These are phyloP conservation scores for Gaertneriomyces semiglobifer DNA, from an alignment of 192 early-diverging fungal species.

Conservation along the genomic window DNA sequence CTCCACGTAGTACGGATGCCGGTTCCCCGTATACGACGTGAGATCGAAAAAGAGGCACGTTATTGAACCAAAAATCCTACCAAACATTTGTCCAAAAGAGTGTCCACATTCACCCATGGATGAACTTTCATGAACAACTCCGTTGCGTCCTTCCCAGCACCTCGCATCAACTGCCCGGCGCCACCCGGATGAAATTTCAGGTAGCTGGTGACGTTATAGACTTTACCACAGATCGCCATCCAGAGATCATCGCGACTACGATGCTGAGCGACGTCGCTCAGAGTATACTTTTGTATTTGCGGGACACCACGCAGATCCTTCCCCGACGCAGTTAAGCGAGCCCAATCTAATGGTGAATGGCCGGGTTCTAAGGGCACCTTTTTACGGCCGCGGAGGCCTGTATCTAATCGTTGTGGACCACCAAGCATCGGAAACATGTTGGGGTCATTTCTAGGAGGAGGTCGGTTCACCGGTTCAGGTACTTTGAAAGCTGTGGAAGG, in stretches of 20 bases:
- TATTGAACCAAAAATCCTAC: conserved; percentile 46
- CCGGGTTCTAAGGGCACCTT: conserved; percentile 86
- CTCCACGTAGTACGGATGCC: too few species aligned
- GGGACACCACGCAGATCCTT: conserved; percentile 61
- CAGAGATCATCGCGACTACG: conserved; percentile 77
- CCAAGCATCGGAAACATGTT: conserved; percentile 37
- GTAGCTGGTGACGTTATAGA: conserved; percentile 90
- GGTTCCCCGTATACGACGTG: too few species aligned
- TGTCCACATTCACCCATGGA: conserved; percentile 94
- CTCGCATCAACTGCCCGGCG: conserved; percentile 46
- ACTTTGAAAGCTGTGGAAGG: conserved; percentile 10
- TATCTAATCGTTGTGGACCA: conserved; percentile 35
- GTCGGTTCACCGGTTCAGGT: not conserved
- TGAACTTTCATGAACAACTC: conserved; percentile 81
- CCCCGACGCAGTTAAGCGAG: conserved; percentile 72
- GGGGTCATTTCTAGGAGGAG: not conserved
- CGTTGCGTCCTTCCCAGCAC: conserved; percentile 92
- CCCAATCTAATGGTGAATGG: conserved; percentile 91
- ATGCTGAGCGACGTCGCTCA: conserved; percentile 73
- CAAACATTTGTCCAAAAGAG: conserved; percentile 76
- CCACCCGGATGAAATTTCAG: conserved; percentile 91
- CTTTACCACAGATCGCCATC: conserved; percentile 84
- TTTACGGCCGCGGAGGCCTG: conserved; percentile 35
- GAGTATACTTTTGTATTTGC: conserved; percentile 59
- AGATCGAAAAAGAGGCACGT: too few species aligned